Base-by-base conservation (phyloP, 331 rosid genomes). In the Quercus lobata region DNA sequence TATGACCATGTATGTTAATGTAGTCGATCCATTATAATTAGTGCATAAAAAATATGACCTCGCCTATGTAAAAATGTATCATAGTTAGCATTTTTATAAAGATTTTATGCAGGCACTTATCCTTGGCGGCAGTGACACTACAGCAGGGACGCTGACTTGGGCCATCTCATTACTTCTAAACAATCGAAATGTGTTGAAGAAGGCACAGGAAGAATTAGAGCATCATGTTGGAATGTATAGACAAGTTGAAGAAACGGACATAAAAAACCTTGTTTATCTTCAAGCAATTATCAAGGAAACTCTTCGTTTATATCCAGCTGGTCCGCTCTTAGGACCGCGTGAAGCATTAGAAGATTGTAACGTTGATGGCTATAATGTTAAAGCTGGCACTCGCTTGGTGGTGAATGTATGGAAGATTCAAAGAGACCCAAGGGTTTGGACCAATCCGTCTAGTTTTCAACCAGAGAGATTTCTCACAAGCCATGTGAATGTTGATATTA, bases 201-300 rank as follows among this genome's bases (percentile, higher is more conserved):
- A 22, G 72, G 93, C 81, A 7, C 88, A 84, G 78, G 84, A 85
- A 78, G 93, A 89, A 77, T 19, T 89, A 62, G 88, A 89, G 65
- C 55, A 14, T 57, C 81, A 85, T 19, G 79, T 89, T 60, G 91
- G 91, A 6, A 77, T 1, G 78, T 85, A 85, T 1, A 30, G 86
- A 29, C 81, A 18, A 34, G 93, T 87, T 19, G 87, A 85, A 29
- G 93, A 87, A 11, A 57, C 83, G 4, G 90, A 89, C 56, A 72
- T 83, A 0, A 80, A 21, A 78, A 83, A 82, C 30, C 85, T 85
- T 5, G 54, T 27, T 17, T 87, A 83, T 60, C 72, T 87, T 46
- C 79, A 87, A 81, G 92, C 90, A 69, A 83, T 87, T 16, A 71
- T 89, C 37, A 89, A 89, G 85, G 90, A 87, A 76, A 84, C 91